Base-by-base conservation (phyloP, 257 asterid species). In the Solanum sejunctum region DNA sequence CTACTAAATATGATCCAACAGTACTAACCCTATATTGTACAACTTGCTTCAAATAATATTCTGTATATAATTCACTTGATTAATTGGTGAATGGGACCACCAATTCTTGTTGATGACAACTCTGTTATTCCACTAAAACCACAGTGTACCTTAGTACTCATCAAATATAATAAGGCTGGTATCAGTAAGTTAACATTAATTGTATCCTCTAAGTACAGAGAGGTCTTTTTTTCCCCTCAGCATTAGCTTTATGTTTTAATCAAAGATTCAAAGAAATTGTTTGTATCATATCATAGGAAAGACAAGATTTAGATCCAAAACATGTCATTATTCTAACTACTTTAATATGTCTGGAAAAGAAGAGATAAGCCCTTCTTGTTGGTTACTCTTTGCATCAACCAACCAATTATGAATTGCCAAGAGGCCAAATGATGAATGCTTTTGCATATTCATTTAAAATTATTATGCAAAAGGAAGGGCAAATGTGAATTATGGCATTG, bases 351-450 rank as follows among this genome's bases (percentile, higher is more conserved):
- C 77, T 47, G 0, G 43, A 39, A 87, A 85, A 47, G 85, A 72
- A 87, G 84, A 83, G 45, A 80, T 18, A 70, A 67, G 88, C 78
- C 84, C 87, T 77, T 49, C 88, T 84, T 87, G 81, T 71, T 81
- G 60, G 78, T 84, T 36, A 89, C 88, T 63, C 85, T 85, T 87
- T 51, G 82, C 49, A 78, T 78, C 60, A 78, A 63, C n/a, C 86
- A 10, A 10, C 86, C 88, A 87, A 81, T 89, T 60, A 75, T 60
- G 39, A 51, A 72, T 47, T 57, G 87, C 61, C 89, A 84, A 84
- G 70, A 84, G 7, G 28, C 5, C 57, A 45, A n/a, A 56, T 83
- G 61, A 84, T 85, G 86, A 78, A 80, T 69, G 75, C 85, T 89
- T 86, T 88, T 60, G 61, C 84, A 82, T 55, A 56, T 66, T 77